phyloP scores from a whole-genome alignment of 441 rosid genomes.

The Pelargonium citronellum region DNA sequence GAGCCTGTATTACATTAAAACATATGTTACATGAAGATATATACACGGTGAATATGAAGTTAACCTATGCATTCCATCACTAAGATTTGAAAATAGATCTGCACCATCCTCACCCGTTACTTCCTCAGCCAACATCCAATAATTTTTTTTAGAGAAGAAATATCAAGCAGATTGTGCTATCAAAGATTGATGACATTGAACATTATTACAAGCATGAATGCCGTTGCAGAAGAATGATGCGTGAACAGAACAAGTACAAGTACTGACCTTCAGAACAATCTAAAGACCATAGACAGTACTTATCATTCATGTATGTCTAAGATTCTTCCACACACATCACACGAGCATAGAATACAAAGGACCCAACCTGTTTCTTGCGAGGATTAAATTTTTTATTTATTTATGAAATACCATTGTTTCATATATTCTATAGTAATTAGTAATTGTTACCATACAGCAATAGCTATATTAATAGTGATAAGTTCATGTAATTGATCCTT shows the following conservation, averaged over 20 bases:
- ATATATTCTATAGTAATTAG: neutral
- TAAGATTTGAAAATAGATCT: neutral
- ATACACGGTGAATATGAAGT: too few relatives aligned
- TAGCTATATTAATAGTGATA: too few relatives aligned
- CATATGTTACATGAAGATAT: neutral
- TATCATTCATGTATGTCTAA: neutral
- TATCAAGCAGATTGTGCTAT: neutral
- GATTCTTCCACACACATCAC: slow-evolving; percentile 1
- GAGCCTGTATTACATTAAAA: slow-evolving; percentile 30
- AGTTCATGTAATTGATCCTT: too few relatives aligned
- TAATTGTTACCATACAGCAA: too few relatives aligned
- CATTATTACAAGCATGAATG: neutral
- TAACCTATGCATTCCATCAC: neutral
- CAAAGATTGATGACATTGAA: neutral
- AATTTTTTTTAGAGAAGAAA: neutral
- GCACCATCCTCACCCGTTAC: slow-evolving; percentile 1
- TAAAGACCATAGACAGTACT: neutral
- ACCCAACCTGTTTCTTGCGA: neutral
- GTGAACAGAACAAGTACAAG: neutral
- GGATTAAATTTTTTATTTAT: neutral
- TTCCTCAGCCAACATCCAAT: neutral
- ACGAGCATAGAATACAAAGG: neutral
- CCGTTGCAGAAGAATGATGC: neutral
- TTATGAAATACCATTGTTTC: neutral
- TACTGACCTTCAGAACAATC: neutral